phyloP scores from a whole-genome alignment of 495 filamentous ascomycete genomes.

The Hypoxylon trugodes region DNA sequence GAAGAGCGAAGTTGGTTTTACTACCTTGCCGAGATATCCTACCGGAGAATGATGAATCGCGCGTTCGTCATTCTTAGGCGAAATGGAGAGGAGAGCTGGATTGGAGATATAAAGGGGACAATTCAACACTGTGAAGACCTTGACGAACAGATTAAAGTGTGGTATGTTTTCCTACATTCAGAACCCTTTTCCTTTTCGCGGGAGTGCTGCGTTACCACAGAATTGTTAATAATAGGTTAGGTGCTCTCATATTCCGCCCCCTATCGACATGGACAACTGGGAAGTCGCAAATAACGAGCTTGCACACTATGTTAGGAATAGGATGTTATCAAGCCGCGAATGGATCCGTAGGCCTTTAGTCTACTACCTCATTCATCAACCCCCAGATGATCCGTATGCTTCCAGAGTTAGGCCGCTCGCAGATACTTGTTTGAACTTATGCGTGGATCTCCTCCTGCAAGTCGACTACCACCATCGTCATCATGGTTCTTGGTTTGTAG shows the following conservation, averaged over 20 bases:
- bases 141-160: slow-evolving; percentile 5
- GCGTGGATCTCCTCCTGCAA: slow-evolving; percentile 4
- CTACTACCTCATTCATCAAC: slow-evolving; percentile 1
- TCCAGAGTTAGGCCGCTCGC: not conserved
- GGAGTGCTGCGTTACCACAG: no score
- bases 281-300: slow-evolving; percentile 1
- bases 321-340: not conserved
- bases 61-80: not conserved
- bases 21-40: slow-evolving; percentile 5
- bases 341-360: slow-evolving; percentile 1
- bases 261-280: not conserved
- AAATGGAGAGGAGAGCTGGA: slow-evolving; percentile 1
- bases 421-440: not conserved
- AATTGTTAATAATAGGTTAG: not conserved
- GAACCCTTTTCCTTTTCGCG: no score
- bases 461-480: slow-evolving; percentile 7
- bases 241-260: slow-evolving; percentile 4
- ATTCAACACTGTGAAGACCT: slow-evolving; percentile 2
- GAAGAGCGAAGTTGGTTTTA: slow-evolving; percentile 9
- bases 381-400: not conserved
- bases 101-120: not conserved
- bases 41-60: not conserved
- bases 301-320: not conserved
- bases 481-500: slow-evolving; percentile 4
- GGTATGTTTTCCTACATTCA: not conserved